These are phyloP conservation scores for Schwanniomyces vanrijiae DNA, from an alignment of 805 yeast species.

Conservation along the genomic window DNA sequence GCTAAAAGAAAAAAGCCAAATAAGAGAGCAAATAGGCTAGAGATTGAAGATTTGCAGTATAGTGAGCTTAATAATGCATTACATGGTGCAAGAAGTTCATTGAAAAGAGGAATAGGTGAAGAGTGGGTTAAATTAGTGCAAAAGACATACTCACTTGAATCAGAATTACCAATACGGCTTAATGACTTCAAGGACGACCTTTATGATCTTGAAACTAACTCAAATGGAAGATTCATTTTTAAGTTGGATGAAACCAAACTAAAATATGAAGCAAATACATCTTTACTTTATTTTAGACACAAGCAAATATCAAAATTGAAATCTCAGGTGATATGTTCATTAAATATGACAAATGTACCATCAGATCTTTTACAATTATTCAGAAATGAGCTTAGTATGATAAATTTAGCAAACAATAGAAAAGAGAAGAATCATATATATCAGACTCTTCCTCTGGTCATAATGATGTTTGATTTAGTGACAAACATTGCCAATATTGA, in stretches of 20 bases:
- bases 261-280: constrained; percentile 5
- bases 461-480: constrained; percentile 10
- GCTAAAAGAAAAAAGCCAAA: constrained; percentile 8
- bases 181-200: constrained; percentile 1
- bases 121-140: constrained; percentile 13
- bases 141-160: constrained; percentile 7
- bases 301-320: constrained; percentile 9
- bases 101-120: constrained; percentile 2
- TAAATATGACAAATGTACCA: constrained; percentile 7
- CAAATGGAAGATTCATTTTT: constrained; percentile 7
- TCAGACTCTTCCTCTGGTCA: constrained; percentile 4
- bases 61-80: constrained; percentile 12
- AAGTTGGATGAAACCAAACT: constrained; percentile 14
- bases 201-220: constrained; percentile 2
- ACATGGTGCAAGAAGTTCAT: constrained; percentile 3
- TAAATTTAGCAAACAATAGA: constrained; percentile 9
- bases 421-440: constrained; percentile 8
- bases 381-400: constrained; percentile 12
- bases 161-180: constrained; percentile 10
- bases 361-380: constrained; percentile 5
- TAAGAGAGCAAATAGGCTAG: constrained; percentile 7
- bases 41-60: constrained; percentile 16
- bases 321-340: constrained; percentile 11
- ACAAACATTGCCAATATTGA: constrained; percentile 10
- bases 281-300: constrained; percentile 8